Evolutionary conservation across 2,329 filamentous ascomycete genomes (phyloP).

Genomic region (Zymoseptoria pseudotritici): DNA sequence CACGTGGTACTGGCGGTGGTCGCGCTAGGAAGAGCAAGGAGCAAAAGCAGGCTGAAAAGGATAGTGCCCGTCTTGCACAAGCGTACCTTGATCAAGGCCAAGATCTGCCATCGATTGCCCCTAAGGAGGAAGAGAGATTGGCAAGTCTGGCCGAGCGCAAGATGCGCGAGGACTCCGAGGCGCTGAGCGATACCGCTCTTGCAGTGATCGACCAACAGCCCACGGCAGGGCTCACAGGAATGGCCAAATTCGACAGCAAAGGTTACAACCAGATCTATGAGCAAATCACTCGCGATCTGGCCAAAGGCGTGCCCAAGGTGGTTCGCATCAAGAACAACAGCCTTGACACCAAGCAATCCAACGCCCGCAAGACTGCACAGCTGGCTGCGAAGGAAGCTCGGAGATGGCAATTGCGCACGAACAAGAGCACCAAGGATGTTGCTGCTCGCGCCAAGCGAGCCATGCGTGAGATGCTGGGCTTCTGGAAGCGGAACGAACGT

Average conservation of each 20-base stretch:
- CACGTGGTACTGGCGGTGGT: conserved; percentile 31
- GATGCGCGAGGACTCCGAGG: conserved; percentile 32
- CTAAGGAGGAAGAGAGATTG: conserved; percentile 50
- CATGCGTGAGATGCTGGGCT: conserved; percentile 99
- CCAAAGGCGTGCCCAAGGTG: conserved; percentile 86
- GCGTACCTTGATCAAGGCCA: conserved; percentile 73
- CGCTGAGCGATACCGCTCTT: conserved; percentile 52
- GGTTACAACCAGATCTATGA: conserved; percentile 96
- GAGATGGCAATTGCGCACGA: conserved; percentile 93
- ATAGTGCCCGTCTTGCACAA: conserved; percentile 79
- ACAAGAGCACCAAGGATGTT: conserved; percentile 97
- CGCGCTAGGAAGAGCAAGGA: conserved; percentile 83
- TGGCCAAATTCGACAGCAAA: conserved; percentile 31
- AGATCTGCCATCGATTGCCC: conserved; percentile 56
- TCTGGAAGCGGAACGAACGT: conserved; percentile 98
- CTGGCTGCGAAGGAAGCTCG: conserved; percentile 95
- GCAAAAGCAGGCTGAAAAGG: conserved; percentile 61
- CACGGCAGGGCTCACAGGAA: conserved; percentile 26
- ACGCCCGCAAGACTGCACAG: conserved; percentile 94
- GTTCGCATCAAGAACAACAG: conserved; percentile 82
- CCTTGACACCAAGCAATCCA: conserved; percentile 80
- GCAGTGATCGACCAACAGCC: conserved; percentile 23
- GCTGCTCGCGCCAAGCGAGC: conserved; percentile 94
- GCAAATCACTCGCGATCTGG: conserved; percentile 92
- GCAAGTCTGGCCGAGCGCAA: conserved; percentile 29